Conservation (phyloP, 129 eudicot genomes). For the Artemisia argyi region DNA sequence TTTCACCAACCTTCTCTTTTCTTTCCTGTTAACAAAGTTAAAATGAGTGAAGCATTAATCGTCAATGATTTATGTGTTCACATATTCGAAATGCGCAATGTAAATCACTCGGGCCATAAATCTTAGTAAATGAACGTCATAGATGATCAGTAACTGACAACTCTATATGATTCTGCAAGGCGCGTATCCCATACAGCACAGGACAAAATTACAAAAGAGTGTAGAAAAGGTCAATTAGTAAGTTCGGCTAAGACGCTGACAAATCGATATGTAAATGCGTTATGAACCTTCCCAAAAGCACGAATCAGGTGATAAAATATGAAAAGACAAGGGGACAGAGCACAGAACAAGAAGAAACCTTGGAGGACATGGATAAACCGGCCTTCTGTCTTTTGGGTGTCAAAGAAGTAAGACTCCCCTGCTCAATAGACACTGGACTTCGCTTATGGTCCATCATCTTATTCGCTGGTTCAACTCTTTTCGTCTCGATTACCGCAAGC, state of each 20-base stretch:
- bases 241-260: background rate
- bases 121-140: too few relatives aligned
- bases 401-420: conserved; percentile 54
- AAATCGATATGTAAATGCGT: background rate
- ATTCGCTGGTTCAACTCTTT: conserved; percentile 13
- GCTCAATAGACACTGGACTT: conserved; percentile 64
- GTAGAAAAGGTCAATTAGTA: background rate
- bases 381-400: conserved; percentile 69
- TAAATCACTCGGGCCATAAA: background rate
- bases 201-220: too few relatives aligned
- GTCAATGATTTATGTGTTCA: background rate
- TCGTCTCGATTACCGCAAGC: conserved; percentile 18
- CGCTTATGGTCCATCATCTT: conserved; percentile 83
- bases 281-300: conserved; percentile 1
- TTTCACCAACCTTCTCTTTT: conserved; percentile 84
- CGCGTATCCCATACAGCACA: too few relatives aligned
- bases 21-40: conserved; percentile 52
- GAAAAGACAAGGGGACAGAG: conserved; percentile 1
- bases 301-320: background rate
- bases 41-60: background rate
- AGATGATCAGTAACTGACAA: too few relatives aligned
- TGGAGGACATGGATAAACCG: conserved; percentile 65
- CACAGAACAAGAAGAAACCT: conserved; percentile 41
- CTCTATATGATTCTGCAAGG: too few relatives aligned
- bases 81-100: background rate